A percentile compares a stretch with the other conserved stretches of the same genome.
Conservation (phyloP, 2,329 filamentous ascomycete genomes). For the Ophiostoma triangulosporum region DNA sequence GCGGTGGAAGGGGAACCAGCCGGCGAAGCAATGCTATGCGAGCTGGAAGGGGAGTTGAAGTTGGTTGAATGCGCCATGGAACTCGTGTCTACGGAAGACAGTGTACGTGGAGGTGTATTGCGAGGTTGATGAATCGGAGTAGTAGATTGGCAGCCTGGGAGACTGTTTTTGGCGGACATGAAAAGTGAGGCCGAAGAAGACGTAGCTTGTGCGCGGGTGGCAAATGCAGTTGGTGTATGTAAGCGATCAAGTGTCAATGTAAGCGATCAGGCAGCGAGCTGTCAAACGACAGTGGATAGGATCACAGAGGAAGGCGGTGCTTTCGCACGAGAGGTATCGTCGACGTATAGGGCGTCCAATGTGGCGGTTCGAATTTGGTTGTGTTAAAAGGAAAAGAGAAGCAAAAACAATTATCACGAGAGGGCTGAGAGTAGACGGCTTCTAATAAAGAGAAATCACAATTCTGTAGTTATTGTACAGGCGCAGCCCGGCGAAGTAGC, state of each 20-base stretch:
- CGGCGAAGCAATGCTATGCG: constrained; percentile 7
- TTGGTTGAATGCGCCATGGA: constrained; percentile 10
- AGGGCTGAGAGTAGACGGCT: background rate
- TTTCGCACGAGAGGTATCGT: constrained; percentile 5
- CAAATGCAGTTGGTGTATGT: background rate
- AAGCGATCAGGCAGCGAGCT: background rate
- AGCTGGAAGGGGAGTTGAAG: constrained; percentile 9
- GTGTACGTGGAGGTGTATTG: background rate
- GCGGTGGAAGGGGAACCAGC: constrained; percentile 5
- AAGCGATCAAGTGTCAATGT: background rate
- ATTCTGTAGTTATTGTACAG: no score
- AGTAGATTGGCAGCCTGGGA: no score
- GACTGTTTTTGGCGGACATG: background rate
- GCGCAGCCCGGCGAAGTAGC: background rate
- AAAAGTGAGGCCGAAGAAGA: background rate
- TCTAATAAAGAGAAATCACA: background rate
- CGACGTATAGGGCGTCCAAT: background rate
- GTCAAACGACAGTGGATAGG: background rate
- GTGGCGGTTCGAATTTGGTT: background rate
- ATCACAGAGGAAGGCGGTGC: background rate
- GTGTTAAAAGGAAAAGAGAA: background rate
- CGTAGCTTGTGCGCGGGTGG: background rate
- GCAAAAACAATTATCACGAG: background rate
- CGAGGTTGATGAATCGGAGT: background rate
- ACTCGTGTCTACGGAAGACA: background rate